phyloP scores from a whole-genome alignment of 1,284 basidiomycete genomes.

The Apiotrichum gracile region DNA sequence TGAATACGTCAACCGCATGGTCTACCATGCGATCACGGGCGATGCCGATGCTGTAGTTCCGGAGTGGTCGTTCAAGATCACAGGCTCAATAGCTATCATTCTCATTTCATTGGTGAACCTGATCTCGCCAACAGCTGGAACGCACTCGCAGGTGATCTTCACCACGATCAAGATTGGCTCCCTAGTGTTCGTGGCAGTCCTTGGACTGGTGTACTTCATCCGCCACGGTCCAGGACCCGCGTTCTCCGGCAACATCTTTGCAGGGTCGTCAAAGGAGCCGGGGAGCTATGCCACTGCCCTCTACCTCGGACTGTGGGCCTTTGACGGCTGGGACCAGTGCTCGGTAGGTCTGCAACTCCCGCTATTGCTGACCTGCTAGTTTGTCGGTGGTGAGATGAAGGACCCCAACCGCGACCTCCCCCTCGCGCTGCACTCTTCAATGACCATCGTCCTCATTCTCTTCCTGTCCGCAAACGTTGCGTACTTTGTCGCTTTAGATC shows the following conservation, averaged over 20 bases:
- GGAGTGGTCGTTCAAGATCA: slow-evolving; percentile 87
- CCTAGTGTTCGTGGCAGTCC: slow-evolving; percentile 47
- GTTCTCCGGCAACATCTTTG: slow-evolving; percentile 56
- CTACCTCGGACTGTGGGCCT: slow-evolving; percentile 93
- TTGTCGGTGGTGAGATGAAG: slow-evolving; percentile 86
- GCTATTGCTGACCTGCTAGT: slow-evolving; percentile 49
- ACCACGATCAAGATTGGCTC: slow-evolving; percentile 66
- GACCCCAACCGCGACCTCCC: slow-evolving; percentile 81
- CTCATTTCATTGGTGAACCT: slow-evolving; percentile 71
- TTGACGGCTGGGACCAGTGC: slow-evolving; percentile 71
- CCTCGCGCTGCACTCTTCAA: slow-evolving; percentile 78
- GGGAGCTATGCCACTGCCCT: slow-evolving; percentile 85
- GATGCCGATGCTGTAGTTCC: slow-evolving; percentile 59
- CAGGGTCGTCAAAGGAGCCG: slow-evolving; percentile 67
- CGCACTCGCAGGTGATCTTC: slow-evolving; percentile 75
- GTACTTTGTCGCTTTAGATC: slow-evolving; percentile 90
- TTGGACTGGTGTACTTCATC: slow-evolving; percentile 44
- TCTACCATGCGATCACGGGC: slow-evolving; percentile 45
- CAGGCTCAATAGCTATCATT: slow-evolving; percentile 66
- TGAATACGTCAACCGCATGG: slow-evolving; percentile 71
- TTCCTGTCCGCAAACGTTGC: slow-evolving; percentile 80
- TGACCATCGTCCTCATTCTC: slow-evolving; percentile 59
- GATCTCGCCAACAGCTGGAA: slow-evolving; percentile 69
- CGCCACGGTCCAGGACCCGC: slow-evolving; percentile 39
- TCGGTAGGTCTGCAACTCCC: slow-evolving; percentile 34